Evolutionary conservation across 257 asterid genomes (phyloP), one percentile per base, ranked within the genome.

Genomic region (Fraxinus quadrangulata): DNA sequence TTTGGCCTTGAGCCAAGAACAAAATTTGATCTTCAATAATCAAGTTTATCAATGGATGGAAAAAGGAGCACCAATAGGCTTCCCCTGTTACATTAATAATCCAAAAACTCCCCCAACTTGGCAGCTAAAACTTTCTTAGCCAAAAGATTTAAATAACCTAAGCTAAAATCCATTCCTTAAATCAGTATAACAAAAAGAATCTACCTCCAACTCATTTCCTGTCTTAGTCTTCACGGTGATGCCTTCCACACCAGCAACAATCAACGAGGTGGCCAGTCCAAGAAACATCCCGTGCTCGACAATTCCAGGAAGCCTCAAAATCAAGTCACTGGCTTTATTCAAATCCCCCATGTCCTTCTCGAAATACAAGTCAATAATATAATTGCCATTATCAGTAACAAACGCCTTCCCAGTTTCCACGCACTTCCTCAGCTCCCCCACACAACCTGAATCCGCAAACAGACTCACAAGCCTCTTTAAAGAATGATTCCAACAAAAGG

Each of bases 281-380:
- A 90, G 77, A 51, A 90, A 90, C 92, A 88, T 88, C 37, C 92
- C 94, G 9, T 90, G 94, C 77, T 90, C 91, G 4, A 88, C 93
- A 6, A 90, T 83, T 40, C 93, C 93, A 0, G 96, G 90, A 71
- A 90, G 88, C 90, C 96, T 89, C 90, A 91, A 81, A 70, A 91
- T 89, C 10, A 79, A 77, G 77, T 91, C 94, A 59, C 91, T 89
- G 0, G 92, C 96, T 70, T 73, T 81, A 28, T 84, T 77, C 86
- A 91, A 88, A 79, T 87, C 86, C 3, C 94, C 92, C 40, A 89
- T 85, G 26, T 86, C 94, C 69, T 83, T 87, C 81, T 91, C 89
- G 12, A 91, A 89, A 71, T 80, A 88, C 89, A 90, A 86, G 75
- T 90, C 96, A 69, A 90, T 79, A 0, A 89, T 84, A 28, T 80